Conservation (phyloP, 805 yeast species). For the Zygosaccharomyces gambellarensis region DNA sequence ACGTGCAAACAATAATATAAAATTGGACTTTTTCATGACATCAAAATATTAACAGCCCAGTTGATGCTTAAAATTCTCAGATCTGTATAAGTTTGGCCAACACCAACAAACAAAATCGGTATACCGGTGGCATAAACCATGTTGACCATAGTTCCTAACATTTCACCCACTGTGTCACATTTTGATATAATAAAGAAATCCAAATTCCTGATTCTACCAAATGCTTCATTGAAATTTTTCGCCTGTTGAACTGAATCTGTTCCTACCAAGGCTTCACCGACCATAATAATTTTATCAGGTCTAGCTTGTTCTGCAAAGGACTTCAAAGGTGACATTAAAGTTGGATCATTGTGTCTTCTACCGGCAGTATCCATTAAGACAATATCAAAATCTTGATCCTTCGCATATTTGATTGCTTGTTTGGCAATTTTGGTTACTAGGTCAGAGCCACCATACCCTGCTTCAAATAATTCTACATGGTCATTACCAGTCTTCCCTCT, state of each 20-base stretch:
- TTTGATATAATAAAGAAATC: constrained; percentile 92
- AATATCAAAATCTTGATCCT: constrained; percentile 66
- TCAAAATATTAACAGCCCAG: constrained; percentile 83
- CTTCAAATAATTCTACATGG: constrained; percentile 72
- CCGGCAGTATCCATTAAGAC: constrained; percentile 97
- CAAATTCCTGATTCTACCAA: constrained; percentile 72
- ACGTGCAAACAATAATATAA: not conserved
- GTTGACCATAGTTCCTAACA: constrained; percentile 94
- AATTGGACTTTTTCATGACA: constrained; percentile 42
- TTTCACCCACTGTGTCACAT: constrained; percentile 95
- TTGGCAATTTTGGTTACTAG: constrained; percentile 88
- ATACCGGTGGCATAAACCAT: constrained; percentile 96
- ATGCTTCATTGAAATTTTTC: constrained; percentile 84
- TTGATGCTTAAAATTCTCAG: constrained; percentile 83
- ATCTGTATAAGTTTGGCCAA: constrained; percentile 96
- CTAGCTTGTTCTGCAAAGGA: constrained; percentile 93
- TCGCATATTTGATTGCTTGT: constrained; percentile 80
- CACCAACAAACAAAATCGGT: constrained; percentile 92
- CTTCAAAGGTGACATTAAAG: constrained; percentile 91
- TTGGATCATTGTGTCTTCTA: constrained; percentile 89
- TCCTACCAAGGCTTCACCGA: constrained; percentile 96
- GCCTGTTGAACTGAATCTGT: constrained; percentile 97
- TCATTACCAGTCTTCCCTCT: constrained; percentile 40
- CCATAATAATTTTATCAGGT: constrained; percentile 97
- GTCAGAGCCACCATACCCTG: constrained; percentile 96